Conservation (phyloP, 192 early-diverging fungal genomes). For the Coemansia sp. region DNA sequence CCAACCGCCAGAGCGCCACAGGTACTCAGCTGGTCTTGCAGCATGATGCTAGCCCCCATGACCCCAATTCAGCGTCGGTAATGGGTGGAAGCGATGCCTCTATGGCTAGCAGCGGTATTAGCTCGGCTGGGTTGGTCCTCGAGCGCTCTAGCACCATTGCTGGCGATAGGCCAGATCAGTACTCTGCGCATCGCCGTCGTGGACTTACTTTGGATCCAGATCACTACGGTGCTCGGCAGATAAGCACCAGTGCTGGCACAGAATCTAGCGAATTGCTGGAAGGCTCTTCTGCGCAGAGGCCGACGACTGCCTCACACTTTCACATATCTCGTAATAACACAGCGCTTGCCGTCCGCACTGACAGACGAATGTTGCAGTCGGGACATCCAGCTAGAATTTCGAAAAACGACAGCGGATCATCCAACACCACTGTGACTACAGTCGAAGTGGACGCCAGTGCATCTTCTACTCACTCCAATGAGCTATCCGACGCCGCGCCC, state of each 20-base stretch:
- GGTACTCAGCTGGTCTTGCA: constrained; percentile 4
- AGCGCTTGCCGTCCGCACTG: constrained; percentile 17
- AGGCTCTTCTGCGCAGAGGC: constrained; percentile 5
- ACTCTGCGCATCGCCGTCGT: constrained; percentile 28
- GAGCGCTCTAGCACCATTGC: constrained; percentile 21
- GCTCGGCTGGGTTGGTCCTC: constrained; percentile 35
- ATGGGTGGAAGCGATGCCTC: constrained; percentile 1
- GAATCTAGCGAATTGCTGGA: constrained; percentile 1
- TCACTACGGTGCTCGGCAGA: constrained; percentile 14
- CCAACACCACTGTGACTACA: constrained; percentile 28
- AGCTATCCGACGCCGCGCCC: constrained; percentile 8
- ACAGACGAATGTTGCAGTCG: constrained; percentile 1
- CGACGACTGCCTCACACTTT: constrained; percentile 33
- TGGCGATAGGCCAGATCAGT: constrained; percentile 4
- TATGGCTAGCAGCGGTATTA: constrained; percentile 13
- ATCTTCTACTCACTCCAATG: constrained; percentile 14
- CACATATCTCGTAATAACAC: constrained; percentile 33
- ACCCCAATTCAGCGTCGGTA: background rate
- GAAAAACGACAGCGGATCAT: constrained; percentile 33
- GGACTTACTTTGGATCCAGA: constrained; percentile 49
- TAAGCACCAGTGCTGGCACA: constrained; percentile 10
- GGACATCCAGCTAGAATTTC: constrained; percentile 14
- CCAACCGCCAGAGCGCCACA: constrained; percentile 19
- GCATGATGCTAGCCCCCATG: background rate
- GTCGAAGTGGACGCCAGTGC: constrained; percentile 32